Evolutionary conservation across 116 monocot genomes (phyloP), one percentile per base, ranked within the genome.

Genomic region (Thalassia testudinum): DNA sequence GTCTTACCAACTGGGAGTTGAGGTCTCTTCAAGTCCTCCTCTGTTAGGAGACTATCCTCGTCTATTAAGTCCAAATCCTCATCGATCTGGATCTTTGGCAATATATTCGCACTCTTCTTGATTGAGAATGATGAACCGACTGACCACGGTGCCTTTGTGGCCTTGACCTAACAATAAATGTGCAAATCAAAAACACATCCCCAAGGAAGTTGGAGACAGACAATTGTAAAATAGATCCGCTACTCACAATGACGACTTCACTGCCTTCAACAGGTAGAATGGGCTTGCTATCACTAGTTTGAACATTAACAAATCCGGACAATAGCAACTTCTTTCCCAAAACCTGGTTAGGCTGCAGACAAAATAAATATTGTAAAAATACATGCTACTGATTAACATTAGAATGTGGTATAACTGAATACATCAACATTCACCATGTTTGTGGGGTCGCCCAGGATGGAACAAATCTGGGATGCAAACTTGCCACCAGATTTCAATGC

Each of bases 21-120:
- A 52, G 97, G 97, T 55, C 82, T 89, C 68, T 77, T 89, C 67
- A 97, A 49, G 62, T 97, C 97, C 55, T 97, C 97, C 40, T 89
- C 97, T 0, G 79, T 82, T 0, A 97, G 56, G 21, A 97, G 85
- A 37, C 79, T 86, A 30, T 97, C 97, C 62, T 97, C 90, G 53
- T 97, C 90, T 16, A 97, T 97, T 16, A 97, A 60, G 58, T 97
- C 85, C 11, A 66, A 78, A 10, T 89, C 97, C 45, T 85, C 82
- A 34, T 76, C 82, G 25, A 97, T 66, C 38, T 85, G 74, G 64
- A 97, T 70, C 66, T 85, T 89, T 0, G 89, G 82, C 29, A 97
- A 45, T 38, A 43, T 26, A 14, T 64, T 82, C 3, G 49, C 40
- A 10, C 51, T 43, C 52, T 85, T 89, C 64, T 80, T 89, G 12